Conservation (phyloP, 2,329 filamentous ascomycete species). For the Aspergillus novofumigatus region DNA sequence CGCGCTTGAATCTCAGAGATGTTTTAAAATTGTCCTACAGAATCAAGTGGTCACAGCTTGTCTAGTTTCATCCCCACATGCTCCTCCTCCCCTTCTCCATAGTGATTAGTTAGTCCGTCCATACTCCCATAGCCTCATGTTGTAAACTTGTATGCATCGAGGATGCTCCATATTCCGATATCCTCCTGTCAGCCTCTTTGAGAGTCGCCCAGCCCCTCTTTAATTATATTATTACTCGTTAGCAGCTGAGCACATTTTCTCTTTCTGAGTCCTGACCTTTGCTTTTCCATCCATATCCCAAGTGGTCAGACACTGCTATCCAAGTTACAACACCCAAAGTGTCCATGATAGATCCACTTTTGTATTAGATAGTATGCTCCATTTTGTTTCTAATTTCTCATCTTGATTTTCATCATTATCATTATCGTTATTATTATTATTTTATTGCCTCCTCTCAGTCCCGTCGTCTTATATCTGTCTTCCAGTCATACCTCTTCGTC, state of each 20-base stretch:
- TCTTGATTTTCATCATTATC: background rate
- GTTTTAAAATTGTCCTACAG: background rate
- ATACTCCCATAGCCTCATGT: background rate
- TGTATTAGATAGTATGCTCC: background rate
- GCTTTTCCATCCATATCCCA: background rate
- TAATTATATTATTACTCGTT: no score
- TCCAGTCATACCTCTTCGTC: slow-evolving; percentile 8
- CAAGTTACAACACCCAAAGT: background rate
- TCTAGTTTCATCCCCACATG: background rate
- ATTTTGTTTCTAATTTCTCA: background rate
- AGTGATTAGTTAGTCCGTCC: background rate
- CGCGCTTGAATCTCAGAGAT: background rate
- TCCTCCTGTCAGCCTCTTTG: background rate
- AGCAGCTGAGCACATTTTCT: background rate
- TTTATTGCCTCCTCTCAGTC: background rate
- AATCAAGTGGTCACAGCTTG: background rate
- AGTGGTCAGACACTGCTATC: background rate
- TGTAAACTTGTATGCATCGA: background rate
- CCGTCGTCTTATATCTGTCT: background rate
- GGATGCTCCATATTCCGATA: background rate
- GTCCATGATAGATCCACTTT: background rate
- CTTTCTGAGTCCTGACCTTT: background rate
- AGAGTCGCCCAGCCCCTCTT: background rate
- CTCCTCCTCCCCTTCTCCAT: background rate
- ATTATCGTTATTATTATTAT: background rate